These are phyloP conservation scores for Suhomyces vadensis DNA, from an alignment of 805 yeast genomes.

Conservation along the genomic window DNA sequence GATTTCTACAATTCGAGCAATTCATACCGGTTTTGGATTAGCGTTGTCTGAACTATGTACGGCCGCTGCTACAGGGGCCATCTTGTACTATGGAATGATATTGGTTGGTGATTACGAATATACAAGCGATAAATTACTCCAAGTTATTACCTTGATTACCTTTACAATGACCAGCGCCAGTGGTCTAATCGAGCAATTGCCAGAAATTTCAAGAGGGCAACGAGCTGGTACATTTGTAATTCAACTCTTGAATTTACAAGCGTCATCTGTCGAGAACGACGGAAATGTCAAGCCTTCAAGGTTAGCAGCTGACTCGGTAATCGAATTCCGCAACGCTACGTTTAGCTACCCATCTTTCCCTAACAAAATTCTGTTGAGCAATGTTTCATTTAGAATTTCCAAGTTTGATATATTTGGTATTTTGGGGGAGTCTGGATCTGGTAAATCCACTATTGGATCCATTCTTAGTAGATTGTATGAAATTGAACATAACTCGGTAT, in stretches of 20 bases:
- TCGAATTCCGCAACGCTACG: slow-evolving; percentile 45
- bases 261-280: slow-evolving; percentile 36
- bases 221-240: slow-evolving; percentile 60
- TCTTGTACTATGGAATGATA: slow-evolving; percentile 77
- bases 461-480: slow-evolving; percentile 57
- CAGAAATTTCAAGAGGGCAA: slow-evolving; percentile 78
- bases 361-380: slow-evolving; percentile 33
- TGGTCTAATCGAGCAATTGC: slow-evolving; percentile 61
- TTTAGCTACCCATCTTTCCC: slow-evolving; percentile 50
- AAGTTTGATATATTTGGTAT: slow-evolving; percentile 60
- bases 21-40: slow-evolving; percentile 66
- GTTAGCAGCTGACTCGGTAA: slow-evolving; percentile 14
- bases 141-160: slow-evolving; percentile 68
- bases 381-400: slow-evolving; percentile 44
- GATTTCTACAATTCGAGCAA: slow-evolving; percentile 53
- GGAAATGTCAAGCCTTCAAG: slow-evolving; percentile 36
- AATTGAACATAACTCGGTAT: slow-evolving; percentile 39
- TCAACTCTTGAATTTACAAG: slow-evolving; percentile 35
- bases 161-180: slow-evolving; percentile 72
- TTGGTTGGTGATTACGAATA: slow-evolving; percentile 65
- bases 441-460: slow-evolving; percentile 76
- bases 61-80: slow-evolving; percentile 63
- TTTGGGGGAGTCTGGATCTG: slow-evolving; percentile 87
- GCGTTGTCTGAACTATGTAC: slow-evolving; percentile 56
- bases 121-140: slow-evolving; percentile 56